These are phyloP conservation scores for Psilocybe cubensis DNA, from an alignment of 768 basidiomycete species.

Conservation along the genomic window DNA sequence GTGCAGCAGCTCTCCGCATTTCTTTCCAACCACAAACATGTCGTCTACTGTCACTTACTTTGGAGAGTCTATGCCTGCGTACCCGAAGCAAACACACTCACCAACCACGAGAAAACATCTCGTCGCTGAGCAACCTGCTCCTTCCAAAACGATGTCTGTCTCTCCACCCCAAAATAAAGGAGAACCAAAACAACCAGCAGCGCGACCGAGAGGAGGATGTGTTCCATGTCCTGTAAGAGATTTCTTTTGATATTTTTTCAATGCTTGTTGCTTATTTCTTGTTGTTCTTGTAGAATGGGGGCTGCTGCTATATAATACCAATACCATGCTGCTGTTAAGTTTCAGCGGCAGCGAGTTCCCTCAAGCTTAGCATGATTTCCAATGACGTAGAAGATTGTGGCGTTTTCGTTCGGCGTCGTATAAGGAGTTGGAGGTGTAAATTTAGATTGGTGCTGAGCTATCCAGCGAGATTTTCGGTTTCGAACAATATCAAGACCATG, in stretches of 20 bases:
- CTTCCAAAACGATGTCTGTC: slow-evolving; percentile 16
- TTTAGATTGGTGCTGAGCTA: too few relatives aligned
- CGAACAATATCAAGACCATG: too few relatives aligned
- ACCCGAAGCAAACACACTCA: slow-evolving; percentile 12
- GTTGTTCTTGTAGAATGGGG: slow-evolving; percentile 26
- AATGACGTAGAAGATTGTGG: background rate
- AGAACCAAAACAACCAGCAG: slow-evolving; percentile 12
- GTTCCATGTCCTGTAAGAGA: slow-evolving; percentile 28
- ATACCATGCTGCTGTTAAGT: slow-evolving; percentile 32
- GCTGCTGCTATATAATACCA: slow-evolving; percentile 39
- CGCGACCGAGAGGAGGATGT: slow-evolving; percentile 30
- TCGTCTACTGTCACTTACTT: slow-evolving; percentile 5
- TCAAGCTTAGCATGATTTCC: background rate
- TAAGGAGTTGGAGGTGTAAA: background rate
- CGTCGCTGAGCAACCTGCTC: slow-evolving; percentile 19
- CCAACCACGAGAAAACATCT: background rate
- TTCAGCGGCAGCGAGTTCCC: background rate
- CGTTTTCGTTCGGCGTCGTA: background rate
- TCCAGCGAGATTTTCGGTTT: background rate
- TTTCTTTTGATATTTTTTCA: background rate
- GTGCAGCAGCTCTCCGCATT: background rate
- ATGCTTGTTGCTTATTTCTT: background rate
- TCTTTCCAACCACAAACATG: slow-evolving; percentile 10
- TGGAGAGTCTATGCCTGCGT: slow-evolving; percentile 4
- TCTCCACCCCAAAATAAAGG: slow-evolving; percentile 10